Base-by-base conservation (phyloP, 2,329 filamentous ascomycete species). In the Trichoderma asperellum region DNA sequence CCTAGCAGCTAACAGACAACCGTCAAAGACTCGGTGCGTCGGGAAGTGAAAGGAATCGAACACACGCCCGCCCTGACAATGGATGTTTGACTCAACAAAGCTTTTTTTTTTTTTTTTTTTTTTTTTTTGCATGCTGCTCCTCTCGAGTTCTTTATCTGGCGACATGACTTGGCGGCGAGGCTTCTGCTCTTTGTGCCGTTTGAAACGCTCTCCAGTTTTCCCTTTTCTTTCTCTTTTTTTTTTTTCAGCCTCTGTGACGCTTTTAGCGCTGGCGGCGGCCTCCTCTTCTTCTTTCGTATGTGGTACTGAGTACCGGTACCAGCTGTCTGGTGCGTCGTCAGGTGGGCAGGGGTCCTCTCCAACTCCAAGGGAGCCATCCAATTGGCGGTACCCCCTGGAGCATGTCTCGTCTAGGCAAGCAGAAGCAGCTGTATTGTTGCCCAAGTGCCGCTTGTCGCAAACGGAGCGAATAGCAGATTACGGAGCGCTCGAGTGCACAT, bases 381-480 rank as follows among this genome's bases (percentile, higher is more conserved):
- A 69, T 69, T 69, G 68, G 68, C 68, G 61, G 68, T 35, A 52
- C 52, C 57, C 56, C 47, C 57, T 68, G 57, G 56, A 61, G 66
- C 56, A 61, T 68, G 66, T 68, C 68, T 69, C 61, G 60, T 69
- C 68, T 69, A 56, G 68, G 68, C 68, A 69, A 62, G 68, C 68
- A 68, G 58, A 68, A 37, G 47, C 32, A 68, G 49, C 58, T 56
- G 58, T 64, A 37, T 52, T 49, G 53, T 65, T 21, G 68, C 68
- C 60, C 60, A 58, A 69, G 60, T 69, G 68, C 60, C 68, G 60
- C 67, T 55, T 40, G n/a, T 47, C 37, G 29, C 37, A 58, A 66
- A 66, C 63, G 63, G 63, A 57, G 53, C 63, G 53, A 57, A 40
- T 43, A 11, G 52, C 24, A 57, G 64, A 56, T 59, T 60, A 53